Conservation (phyloP, 2,329 filamentous ascomycete species). For the Immersiporthe knoxdaviesiana region DNA sequence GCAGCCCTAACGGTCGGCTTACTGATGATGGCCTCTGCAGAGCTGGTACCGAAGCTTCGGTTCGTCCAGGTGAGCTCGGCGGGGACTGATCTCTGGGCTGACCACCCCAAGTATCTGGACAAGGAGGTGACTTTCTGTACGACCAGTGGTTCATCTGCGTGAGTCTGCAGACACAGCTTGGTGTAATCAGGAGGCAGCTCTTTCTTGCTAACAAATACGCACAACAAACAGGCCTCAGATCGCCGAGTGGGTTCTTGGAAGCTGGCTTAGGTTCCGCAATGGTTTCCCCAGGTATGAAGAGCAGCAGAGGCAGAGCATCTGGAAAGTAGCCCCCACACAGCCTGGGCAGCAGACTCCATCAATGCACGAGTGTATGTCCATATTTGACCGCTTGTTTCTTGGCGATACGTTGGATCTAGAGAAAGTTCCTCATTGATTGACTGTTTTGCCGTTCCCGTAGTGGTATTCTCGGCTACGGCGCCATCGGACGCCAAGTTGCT, state of each 20-base stretch:
- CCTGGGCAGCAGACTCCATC: slow-evolving; percentile 16
- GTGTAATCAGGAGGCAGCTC: too few species aligned
- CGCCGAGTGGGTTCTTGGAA: slow-evolving; percentile 46
- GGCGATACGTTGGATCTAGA: background rate
- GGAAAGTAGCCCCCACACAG: slow-evolving; percentile 31
- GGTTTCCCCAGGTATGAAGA: slow-evolving; percentile 38
- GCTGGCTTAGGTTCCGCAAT: slow-evolving; percentile 41
- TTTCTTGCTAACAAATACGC: too few species aligned
- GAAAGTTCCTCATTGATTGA: background rate
- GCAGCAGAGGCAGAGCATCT: slow-evolving; percentile 37
- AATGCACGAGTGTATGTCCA: slow-evolving; percentile 25
- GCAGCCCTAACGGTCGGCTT: background rate
- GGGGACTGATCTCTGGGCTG: slow-evolving; percentile 44
- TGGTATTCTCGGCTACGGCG: slow-evolving; percentile 48
- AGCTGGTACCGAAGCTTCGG: slow-evolving; percentile 39
- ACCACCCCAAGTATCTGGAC: slow-evolving; percentile 38
- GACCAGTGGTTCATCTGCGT: slow-evolving; percentile 44
- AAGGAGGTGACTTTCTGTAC: slow-evolving; percentile 41
- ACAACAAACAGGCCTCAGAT: slow-evolving; percentile 40
- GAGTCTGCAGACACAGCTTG: slow-evolving; percentile 26
- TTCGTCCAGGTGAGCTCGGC: slow-evolving; percentile 46
- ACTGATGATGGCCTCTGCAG: slow-evolving; percentile 14
- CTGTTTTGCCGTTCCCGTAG: slow-evolving; percentile 17
- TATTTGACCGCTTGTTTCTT: background rate
- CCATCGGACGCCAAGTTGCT: slow-evolving; percentile 47